Evolutionary conservation across 768 basidiomycete species (phyloP), one percentile per base, ranked within the genome.

Genomic region (Mycena haematopus): DNA sequence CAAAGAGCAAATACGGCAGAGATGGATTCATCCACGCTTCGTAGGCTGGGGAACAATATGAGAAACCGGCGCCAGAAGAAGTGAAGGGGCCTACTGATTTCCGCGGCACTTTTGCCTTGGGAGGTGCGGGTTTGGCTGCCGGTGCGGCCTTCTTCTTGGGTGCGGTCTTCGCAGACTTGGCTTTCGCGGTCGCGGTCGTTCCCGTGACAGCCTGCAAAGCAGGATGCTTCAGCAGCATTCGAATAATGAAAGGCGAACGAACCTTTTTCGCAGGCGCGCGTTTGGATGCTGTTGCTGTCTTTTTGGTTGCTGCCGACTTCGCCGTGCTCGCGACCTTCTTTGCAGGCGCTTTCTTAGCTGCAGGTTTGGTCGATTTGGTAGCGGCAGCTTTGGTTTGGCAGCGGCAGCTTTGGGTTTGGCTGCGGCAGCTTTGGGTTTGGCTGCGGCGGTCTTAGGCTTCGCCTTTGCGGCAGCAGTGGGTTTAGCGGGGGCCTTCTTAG

Each of bases 231-330:
- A 63, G 47, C 35, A 49, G 44, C n/a, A 21, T 29, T 24, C 17
- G 3, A 14, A n/a, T 44, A 6, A 17, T 45, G 62, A 54, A 57
- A 19, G 53, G 54, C 38, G n/a, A 62, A 31, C 42, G 19, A 27
- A 87, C 87, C 85, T 90, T 91, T 82, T 91, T 91, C 10, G 83
- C 85, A 1, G 80, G 49, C 33, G 81, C 85, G 35, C 85, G 79
- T 72, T 82, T 85, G 49, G 82, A 75, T 35, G 79, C 65, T 6
- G 75, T 55, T 6, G 73, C 68, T 0, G 70, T 72, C 73, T 83
- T 83, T 76, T 83, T 84, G 29, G 66, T 79, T 0, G 75, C 31
- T 6, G 72, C 64, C 15, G 78, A 63, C 63, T 81, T 82, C 25
- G 78, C 58, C 31, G 77, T 76, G 15, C 73, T 71, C 17, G 75